phyloP scores from a whole-genome alignment of 2,329 filamentous ascomycete species.

The Bipolaris oryzae region DNA sequence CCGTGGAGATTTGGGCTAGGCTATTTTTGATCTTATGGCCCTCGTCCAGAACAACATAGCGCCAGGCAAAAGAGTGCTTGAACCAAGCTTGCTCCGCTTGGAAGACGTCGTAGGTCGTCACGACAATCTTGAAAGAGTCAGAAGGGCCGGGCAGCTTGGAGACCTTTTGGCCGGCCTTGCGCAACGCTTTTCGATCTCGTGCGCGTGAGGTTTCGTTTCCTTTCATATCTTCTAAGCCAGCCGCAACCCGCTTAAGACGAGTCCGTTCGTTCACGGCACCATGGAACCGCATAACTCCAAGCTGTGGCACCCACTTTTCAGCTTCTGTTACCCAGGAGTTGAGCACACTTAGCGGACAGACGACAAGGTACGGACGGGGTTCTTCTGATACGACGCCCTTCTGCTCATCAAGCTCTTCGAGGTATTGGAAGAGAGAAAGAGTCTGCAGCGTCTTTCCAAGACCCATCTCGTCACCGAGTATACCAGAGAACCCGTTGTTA shows the following conservation, averaged over 20 bases:
- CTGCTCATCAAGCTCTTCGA: slow-evolving; percentile 85
- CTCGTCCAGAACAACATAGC: slow-evolving; percentile 99
- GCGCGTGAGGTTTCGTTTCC: slow-evolving; percentile 68
- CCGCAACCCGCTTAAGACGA: slow-evolving; percentile 62
- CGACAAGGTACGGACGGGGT: slow-evolving; percentile 89
- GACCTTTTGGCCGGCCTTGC: slow-evolving; percentile 66
- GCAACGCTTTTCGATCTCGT: slow-evolving; percentile 86
- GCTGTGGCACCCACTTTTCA: slow-evolving; percentile 92
- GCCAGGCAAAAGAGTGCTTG: slow-evolving; percentile 94
- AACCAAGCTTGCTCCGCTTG: slow-evolving; percentile 94
- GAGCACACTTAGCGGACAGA: slow-evolving; percentile 93
- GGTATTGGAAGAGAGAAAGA: slow-evolving; percentile 92
- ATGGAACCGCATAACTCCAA: slow-evolving; percentile 91
- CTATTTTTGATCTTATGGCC: slow-evolving; percentile 98
- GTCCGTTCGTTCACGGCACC: slow-evolving; percentile 85
- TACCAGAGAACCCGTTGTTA: slow-evolving; percentile 99
- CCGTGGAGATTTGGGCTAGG: slow-evolving; percentile 50
- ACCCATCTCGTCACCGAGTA: slow-evolving; percentile 98
- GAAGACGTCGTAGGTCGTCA: slow-evolving; percentile 98
- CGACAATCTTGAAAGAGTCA: slow-evolving; percentile 62
- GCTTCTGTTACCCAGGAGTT: slow-evolving; percentile 99
- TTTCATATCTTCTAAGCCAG: slow-evolving; percentile 54
- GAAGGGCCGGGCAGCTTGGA: slow-evolving; percentile 33
- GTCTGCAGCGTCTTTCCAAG: slow-evolving; percentile 99
- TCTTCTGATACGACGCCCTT: slow-evolving; percentile 58